Percentiles rank a stretch among this genome's conserved stretches.
These are phyloP conservation scores for Penicillium desertorum DNA, from an alignment of 495 filamentous ascomycete species.

Conservation along the genomic window DNA sequence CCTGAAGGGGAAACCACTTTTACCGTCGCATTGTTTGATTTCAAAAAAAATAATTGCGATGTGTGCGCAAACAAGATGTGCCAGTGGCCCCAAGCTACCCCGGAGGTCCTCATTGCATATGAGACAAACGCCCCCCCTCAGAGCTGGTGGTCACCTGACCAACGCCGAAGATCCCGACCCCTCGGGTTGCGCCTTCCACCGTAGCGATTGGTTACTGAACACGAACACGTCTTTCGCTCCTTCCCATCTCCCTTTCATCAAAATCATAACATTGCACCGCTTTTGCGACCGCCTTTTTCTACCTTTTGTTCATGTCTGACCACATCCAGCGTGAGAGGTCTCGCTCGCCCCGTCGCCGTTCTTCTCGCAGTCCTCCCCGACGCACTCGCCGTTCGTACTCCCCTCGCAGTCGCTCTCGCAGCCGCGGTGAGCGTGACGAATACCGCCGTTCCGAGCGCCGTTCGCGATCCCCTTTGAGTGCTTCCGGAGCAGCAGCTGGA, in stretches of 20 bases:
- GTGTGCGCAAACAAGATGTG: slow-evolving; percentile 15
- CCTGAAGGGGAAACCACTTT: not conserved
- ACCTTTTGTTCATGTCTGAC: slow-evolving; percentile 41
- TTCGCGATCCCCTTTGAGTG: slow-evolving; percentile 83
- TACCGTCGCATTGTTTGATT: not conserved
- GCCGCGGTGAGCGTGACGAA: slow-evolving; percentile 63
- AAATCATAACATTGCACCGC: slow-evolving; percentile 10
- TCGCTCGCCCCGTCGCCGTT: slow-evolving; percentile 86
- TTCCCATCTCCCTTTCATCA: slow-evolving; percentile 11
- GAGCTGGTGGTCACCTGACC: slow-evolving; percentile 31
- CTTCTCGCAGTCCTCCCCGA: slow-evolving; percentile 68
- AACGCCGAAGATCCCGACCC: slow-evolving; percentile 13
- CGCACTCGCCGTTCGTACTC: slow-evolving; percentile 84
- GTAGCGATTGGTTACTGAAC: slow-evolving; percentile 3
- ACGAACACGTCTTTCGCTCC: slow-evolving; percentile 8
- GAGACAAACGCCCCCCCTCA: slow-evolving; percentile 7
- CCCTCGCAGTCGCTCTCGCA: slow-evolving; percentile 87
- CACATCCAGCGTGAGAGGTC: slow-evolving; percentile 84
- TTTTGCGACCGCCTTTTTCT: slow-evolving; percentile 25
- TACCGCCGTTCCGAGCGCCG: slow-evolving; percentile 79
- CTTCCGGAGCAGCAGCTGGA: slow-evolving; percentile 67
- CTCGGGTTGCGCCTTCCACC: slow-evolving; percentile 7
- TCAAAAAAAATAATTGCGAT: slow-evolving; percentile 6
- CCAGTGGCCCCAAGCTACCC: slow-evolving; percentile 16
- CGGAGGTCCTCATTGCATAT: slow-evolving; percentile 21